Percentiles rank a stretch among this genome's conserved stretches.
Conservation (phyloP, 495 filamentous ascomycete species). For the Penicillium cosmopolitanum region DNA sequence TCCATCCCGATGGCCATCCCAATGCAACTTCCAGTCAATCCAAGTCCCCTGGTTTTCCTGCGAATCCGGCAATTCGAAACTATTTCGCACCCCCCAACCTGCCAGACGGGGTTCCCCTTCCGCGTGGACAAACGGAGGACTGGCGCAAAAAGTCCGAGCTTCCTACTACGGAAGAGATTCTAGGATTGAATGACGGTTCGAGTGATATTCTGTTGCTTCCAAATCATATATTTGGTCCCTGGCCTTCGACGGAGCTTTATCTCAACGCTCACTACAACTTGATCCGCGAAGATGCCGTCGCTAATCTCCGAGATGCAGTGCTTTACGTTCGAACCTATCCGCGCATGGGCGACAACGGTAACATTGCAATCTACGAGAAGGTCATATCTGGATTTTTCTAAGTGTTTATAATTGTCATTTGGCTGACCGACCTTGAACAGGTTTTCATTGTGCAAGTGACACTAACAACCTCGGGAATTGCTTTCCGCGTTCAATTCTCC, state of each 20-base stretch:
- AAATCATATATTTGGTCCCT: slow-evolving; percentile 48
- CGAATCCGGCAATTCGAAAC: slow-evolving; percentile 36
- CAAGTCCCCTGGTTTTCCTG: slow-evolving; percentile 5
- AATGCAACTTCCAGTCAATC: background rate
- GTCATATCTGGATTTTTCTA: slow-evolving; percentile 38
- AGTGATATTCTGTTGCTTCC: slow-evolving; percentile 32
- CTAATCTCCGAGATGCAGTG: slow-evolving; percentile 63
- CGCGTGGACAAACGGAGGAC: slow-evolving; percentile 17
- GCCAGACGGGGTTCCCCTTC: background rate
- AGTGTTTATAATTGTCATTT: background rate
- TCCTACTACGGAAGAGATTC: slow-evolving; percentile 49
- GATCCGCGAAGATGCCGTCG: slow-evolving; percentile 65
- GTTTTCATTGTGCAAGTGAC: slow-evolving; percentile 67
- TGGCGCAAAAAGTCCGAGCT: slow-evolving; percentile 52
- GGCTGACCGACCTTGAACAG: slow-evolving; percentile 38
- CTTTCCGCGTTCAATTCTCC: slow-evolving; percentile 72
- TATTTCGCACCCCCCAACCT: slow-evolving; percentile 28
- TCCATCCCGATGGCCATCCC: background rate
- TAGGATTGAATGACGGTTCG: slow-evolving; percentile 27
- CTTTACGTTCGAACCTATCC: slow-evolving; percentile 47
- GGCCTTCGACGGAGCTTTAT: slow-evolving; percentile 56
- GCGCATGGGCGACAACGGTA: slow-evolving; percentile 54
- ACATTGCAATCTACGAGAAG: slow-evolving; percentile 73
- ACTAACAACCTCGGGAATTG: slow-evolving; percentile 64
- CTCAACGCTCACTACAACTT: slow-evolving; percentile 67